phyloP scores from a whole-genome alignment of 1,284 basidiomycete genomes.

The Apiotrichum mycotoxinovorans region DNA sequence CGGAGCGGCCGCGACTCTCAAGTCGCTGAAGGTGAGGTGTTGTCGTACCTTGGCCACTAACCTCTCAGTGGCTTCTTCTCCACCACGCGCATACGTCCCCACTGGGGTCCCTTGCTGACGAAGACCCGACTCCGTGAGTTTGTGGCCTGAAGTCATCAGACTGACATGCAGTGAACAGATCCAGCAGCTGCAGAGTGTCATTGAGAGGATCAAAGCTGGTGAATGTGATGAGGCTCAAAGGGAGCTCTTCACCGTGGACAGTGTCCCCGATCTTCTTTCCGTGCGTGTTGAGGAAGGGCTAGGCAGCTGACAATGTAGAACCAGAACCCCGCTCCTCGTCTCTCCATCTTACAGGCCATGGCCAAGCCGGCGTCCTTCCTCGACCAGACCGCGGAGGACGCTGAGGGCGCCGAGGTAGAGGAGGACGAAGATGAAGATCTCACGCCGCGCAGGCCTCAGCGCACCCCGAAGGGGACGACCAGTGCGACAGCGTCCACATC shows the following conservation, averaged over 20 bases:
- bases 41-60: neutral
- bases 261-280: constrained; percentile 16
- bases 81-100: constrained; percentile 33
- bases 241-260: constrained; percentile 21
- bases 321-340: constrained; percentile 19
- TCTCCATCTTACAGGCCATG: constrained; percentile 19
- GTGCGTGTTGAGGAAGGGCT: constrained; percentile 4
- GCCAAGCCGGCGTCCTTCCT: constrained; percentile 10
- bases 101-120: constrained; percentile 15
- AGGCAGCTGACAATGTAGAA: constrained; percentile 1
- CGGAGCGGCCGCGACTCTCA: constrained; percentile 26
- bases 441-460: neutral
- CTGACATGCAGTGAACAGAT: constrained; percentile 1
- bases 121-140: neutral
- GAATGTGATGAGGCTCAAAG: constrained; percentile 15
- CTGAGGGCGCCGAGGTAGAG: neutral
- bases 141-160: neutral
- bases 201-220: neutral
- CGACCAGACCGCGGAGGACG: neutral
- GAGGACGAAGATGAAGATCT: neutral
- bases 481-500: neutral
- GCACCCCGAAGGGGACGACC: neutral
- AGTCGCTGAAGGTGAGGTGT: constrained; percentile 31
- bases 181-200: neutral
- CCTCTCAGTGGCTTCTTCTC: constrained; percentile 30